Evolutionary conservation across 2,329 filamentous ascomycete genomes (phyloP), one percentile per base, ranked within the genome.

Genomic region (Setomelanomma holmii): DNA sequence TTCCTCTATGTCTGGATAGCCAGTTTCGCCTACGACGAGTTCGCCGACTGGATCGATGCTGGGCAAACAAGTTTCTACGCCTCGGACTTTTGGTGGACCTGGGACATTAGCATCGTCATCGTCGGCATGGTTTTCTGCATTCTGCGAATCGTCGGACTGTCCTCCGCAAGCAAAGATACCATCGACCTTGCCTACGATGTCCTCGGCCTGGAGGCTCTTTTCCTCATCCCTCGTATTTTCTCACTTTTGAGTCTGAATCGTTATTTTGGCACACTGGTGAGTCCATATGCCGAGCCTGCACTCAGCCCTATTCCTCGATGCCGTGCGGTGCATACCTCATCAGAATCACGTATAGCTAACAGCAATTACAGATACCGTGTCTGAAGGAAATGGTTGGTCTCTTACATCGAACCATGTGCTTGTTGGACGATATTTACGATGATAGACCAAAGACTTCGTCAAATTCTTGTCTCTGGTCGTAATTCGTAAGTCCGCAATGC

Each of bases 211-310:
- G 91, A 96, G 73, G 93, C 91, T 0, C 81, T 97, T 8, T 93
- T 97, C 72, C 87, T 97, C 75, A 89, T 96, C 17, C 93, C 93
- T 36, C 80, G 86, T 79, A 89, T 96, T 61, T 96, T 89, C 76
- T 96, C 92, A 12, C 83, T 97, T 45, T 82, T 96, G 57, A 93
- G 89, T 69, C 75, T 97, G 58, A 91, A 91, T 64, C 90, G 91
- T 1, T 96, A 96, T 71, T 97, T 95, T 83, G 93, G 91, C 36
- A 95, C 89, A 1, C 75, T 95, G 42, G 78, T 81, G 67, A 67
- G 76, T 30, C 14, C 27, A 34, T n/a, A n/a, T n/a, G n/a, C n/a
- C n/a, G n/a, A n/a, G n/a, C n/a, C n/a, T n/a, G n/a, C n/a, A n/a
- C n/a, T n/a, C n/a, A n/a, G n/a, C n/a, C n/a, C n/a, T n/a, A n/a